Percentiles rank a stretch among this genome's conserved stretches.
Conservation (phyloP, 2,329 filamentous ascomycete genomes). For the Fusarium tuaranense region DNA sequence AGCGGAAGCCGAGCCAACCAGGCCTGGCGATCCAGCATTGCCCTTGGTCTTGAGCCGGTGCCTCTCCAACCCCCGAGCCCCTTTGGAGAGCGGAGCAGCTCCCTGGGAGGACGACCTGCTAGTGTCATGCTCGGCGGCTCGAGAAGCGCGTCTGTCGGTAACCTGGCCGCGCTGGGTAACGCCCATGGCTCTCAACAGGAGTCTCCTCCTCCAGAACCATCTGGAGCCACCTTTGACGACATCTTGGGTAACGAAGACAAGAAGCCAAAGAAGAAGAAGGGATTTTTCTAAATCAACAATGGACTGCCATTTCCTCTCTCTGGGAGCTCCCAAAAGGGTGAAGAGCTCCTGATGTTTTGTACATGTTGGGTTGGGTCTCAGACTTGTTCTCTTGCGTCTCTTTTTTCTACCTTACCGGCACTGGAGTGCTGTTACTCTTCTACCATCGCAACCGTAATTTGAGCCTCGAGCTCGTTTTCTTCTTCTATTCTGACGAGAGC, state of each 20-base stretch:
- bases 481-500: constrained; percentile 4
- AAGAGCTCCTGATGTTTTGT: constrained; percentile 16
- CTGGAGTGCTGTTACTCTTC: constrained; percentile 12
- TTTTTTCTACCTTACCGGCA: not conserved
- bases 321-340: constrained; percentile 3
- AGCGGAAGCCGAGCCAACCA: constrained; percentile 49
- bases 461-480: constrained; percentile 3
- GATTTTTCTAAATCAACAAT: constrained; percentile 51
- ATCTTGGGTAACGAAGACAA: constrained; percentile 54
- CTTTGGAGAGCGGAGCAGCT: constrained; percentile 52
- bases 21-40: constrained; percentile 57
- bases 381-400: constrained; percentile 7
- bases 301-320: constrained; percentile 5
- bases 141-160: constrained; percentile 51
- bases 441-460: constrained; percentile 15
- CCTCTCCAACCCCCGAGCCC: constrained; percentile 51
- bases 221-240: constrained; percentile 61
- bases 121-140: constrained; percentile 49
- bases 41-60: constrained; percentile 57
- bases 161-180: constrained; percentile 47
- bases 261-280: constrained; percentile 54
- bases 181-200: constrained; percentile 28
- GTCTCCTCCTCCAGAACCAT: constrained; percentile 38
- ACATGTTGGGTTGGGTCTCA: constrained; percentile 10
- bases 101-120: constrained; percentile 48